A percentile compares a stretch with the other conserved stretches of the same genome.
These are phyloP conservation scores for Chimonanthus salicifolius DNA, from an alignment of 164 flowering plant species.

Conservation along the genomic window DNA sequence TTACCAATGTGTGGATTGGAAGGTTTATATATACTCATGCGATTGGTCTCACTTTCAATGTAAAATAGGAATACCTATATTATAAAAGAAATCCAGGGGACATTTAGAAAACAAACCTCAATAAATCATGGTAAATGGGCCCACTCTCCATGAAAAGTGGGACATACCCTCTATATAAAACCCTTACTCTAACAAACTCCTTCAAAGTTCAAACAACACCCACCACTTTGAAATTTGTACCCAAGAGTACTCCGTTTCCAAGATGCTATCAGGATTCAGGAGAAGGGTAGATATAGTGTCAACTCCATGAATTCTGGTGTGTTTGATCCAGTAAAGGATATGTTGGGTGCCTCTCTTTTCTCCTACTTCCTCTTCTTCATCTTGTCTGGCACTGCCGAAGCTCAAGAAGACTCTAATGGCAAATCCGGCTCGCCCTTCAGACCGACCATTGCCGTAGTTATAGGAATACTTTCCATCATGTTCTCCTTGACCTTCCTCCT, in stretches of 20 bases:
- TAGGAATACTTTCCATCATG: slow-evolving; percentile 60
- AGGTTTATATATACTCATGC: too few species aligned
- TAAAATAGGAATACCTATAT: too few species aligned
- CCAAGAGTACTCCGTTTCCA: background rate
- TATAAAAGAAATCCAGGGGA: too few species aligned
- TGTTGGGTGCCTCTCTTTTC: background rate
- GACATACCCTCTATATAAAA: background rate
- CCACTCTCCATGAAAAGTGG: background rate
- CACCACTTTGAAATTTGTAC: background rate
- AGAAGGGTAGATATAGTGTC: background rate
- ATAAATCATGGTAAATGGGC: background rate
- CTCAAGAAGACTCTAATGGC: background rate
- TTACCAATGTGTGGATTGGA: too few species aligned
- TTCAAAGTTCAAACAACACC: background rate
- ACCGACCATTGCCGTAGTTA: slow-evolving; percentile 69
- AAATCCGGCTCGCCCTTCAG: slow-evolving; percentile 24
- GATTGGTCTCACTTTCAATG: too few species aligned
- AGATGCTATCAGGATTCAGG: background rate
- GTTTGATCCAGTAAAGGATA: background rate
- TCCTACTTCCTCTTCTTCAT: slow-evolving; percentile 2
- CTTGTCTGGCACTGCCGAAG: background rate
- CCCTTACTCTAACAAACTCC: background rate
- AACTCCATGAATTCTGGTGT: background rate
- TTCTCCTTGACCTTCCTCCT: slow-evolving; percentile 55
- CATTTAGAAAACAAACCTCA: too few species aligned